These are phyloP conservation scores for Aquilaria sinensis DNA, from an alignment of 345 rosid species.

Conservation along the genomic window DNA sequence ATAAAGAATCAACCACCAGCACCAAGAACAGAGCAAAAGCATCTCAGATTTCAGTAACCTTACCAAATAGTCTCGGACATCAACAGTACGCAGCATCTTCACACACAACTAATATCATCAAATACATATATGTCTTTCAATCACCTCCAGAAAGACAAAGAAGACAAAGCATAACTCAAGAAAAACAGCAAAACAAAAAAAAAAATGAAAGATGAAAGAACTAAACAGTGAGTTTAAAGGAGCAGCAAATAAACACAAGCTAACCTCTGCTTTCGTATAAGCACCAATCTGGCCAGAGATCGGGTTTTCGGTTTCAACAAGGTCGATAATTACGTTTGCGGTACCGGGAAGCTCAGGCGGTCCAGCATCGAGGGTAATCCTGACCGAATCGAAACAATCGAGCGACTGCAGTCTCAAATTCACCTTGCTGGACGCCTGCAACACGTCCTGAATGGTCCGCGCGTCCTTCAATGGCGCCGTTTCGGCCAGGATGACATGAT, in stretches of 20 bases:
- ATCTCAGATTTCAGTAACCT: too few relatives aligned
- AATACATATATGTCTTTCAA: too few relatives aligned
- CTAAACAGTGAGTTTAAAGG: not conserved
- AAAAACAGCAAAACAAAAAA: too few relatives aligned
- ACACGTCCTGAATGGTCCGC: conserved; percentile 63
- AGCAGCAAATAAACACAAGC: not conserved
- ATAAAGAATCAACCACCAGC: too few relatives aligned
- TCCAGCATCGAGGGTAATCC: conserved; percentile 76
- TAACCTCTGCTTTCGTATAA: conserved; percentile 72
- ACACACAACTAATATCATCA: too few relatives aligned
- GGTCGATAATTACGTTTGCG: conserved; percentile 67
- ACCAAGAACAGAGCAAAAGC: too few relatives aligned
- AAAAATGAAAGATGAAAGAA: too few relatives aligned
- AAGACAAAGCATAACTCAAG: too few relatives aligned
- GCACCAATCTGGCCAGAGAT: conserved; percentile 70
- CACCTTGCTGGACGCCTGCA: conserved; percentile 55
- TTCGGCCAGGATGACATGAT: conserved; percentile 68
- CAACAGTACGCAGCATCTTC: too few relatives aligned
- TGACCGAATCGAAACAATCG: conserved; percentile 78
- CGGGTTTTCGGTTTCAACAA: conserved; percentile 58
- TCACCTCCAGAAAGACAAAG: too few relatives aligned
- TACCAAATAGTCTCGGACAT: too few relatives aligned
- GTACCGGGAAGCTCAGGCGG: conserved; percentile 91
- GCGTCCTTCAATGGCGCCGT: conserved; percentile 48
- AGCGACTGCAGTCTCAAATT: conserved; percentile 66